phyloP scores from a whole-genome alignment of 2,329 filamentous ascomycete species.

The Diplodia intermedia region DNA sequence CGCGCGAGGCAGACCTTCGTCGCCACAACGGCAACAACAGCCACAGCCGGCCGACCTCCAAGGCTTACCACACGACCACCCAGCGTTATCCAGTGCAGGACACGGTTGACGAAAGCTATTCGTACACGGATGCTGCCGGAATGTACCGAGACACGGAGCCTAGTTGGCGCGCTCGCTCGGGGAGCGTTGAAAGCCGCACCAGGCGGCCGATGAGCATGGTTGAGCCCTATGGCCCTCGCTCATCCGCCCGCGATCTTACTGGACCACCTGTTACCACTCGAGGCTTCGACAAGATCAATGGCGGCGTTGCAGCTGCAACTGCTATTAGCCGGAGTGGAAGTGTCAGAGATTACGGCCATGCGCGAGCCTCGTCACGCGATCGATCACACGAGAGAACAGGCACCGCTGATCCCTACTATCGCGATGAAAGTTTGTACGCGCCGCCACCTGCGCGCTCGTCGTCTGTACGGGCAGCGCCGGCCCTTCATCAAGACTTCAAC shows the following conservation, averaged over 20 bases:
- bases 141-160: constrained; percentile 61
- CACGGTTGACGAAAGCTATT: constrained; percentile 53
- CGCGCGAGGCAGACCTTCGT: constrained; percentile 23
- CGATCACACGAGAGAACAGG: constrained; percentile 40
- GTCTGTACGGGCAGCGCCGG: constrained; percentile 51
- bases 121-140: constrained; percentile 58
- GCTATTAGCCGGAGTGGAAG: constrained; percentile 37
- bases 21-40: constrained; percentile 24
- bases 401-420: constrained; percentile 39
- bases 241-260: constrained; percentile 46
- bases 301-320: constrained; percentile 39
- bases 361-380: constrained; percentile 44
- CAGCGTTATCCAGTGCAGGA: constrained; percentile 40
- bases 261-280: constrained; percentile 72
- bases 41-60: constrained; percentile 30
- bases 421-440: constrained; percentile 51
- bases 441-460: constrained; percentile 41
- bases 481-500: constrained; percentile 55
- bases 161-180: constrained; percentile 54
- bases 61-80: constrained; percentile 38
- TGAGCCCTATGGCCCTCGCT: constrained; percentile 46
- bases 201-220: constrained; percentile 55
- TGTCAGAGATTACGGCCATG: constrained; percentile 35
- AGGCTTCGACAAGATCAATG: constrained; percentile 73
- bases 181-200: constrained; percentile 54